Evolutionary conservation across 1,139 yeast species (phyloP), one percentile per base, ranked within the genome.

Genomic region (Saccharomycopsis hybrid): DNA sequence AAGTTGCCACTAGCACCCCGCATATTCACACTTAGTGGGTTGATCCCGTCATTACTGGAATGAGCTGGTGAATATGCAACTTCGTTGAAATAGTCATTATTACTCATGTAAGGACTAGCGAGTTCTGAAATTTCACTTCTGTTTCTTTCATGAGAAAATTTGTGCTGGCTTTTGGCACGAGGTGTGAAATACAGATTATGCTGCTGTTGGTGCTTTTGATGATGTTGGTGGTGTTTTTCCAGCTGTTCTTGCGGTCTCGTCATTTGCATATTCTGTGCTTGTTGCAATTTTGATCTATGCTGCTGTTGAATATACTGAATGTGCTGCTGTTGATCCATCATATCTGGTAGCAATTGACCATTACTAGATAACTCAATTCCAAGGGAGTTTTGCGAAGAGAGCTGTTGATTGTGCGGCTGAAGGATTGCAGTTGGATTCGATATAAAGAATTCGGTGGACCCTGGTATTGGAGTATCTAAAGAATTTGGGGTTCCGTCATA

Each of bases 51-150:
- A 42, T 30, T 18, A 11, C 28, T 5, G 40, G 3, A 25, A 28
- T 27, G 18, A 18, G 35, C 7, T 43, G 50, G 44, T 27, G 50
- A 43, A 4, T 4, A 11, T 24, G 27, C 4, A 27, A 25, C 27
- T 29, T 28, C 46, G 25, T 47, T 37, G 27, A 49, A 49, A 18
- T 33, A n/a, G 13, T 33, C 44, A 18, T 32, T 33, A 27, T 32
- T 30, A 5, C 35, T 28, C 49, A 52, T 44, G 8, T 41, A 18
- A 25, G 55, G 55, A 36, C 55, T 52, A n/a, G 50, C 43, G 13
- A 50, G 35, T 31, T 31, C 11, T 31, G 11, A 7, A 7, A 31
- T 11, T 31, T 31, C 11, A 31, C 7, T 31, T 31, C 11, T 31
- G 35, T 31, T 31, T 31, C 35, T 31, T 31, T 31, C 35, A 31